Evolutionary conservation across 495 filamentous ascomycete genomes (phyloP).

Genomic region (Hypoxylon crocopeplum): DNA sequence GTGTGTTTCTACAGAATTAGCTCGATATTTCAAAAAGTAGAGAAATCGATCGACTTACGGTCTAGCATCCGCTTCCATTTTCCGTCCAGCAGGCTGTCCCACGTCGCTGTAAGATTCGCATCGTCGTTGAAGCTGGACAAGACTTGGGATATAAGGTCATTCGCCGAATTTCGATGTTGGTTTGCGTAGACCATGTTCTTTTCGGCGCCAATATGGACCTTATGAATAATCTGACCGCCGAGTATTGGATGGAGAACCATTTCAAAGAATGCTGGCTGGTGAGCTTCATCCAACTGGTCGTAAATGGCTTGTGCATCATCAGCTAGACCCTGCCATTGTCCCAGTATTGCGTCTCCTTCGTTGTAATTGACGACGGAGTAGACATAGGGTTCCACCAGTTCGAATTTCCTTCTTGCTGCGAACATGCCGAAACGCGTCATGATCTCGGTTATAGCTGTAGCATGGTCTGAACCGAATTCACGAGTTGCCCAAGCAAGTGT

Average conservation of each 20-base stretch:
- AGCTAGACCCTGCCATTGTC: conserved; percentile 67
- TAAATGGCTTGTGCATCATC: conserved; percentile 63
- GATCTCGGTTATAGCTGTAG: conserved; percentile 59
- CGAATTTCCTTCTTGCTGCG: conserved; percentile 70
- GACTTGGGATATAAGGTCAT: conserved; percentile 64
- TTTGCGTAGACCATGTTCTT: conserved; percentile 68
- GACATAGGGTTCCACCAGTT: conserved; percentile 67
- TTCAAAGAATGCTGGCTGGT: conserved; percentile 70
- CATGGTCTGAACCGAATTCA: conserved; percentile 62
- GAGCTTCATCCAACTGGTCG: conserved; percentile 52
- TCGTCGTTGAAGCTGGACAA: conserved; percentile 68
- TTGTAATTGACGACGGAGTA: conserved; percentile 75
- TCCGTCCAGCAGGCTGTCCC: conserved; percentile 67
- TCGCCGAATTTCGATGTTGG: conserved; percentile 71
- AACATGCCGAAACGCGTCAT: conserved; percentile 69
- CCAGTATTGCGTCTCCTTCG: conserved; percentile 69
- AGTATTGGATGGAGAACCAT: conserved; percentile 72
- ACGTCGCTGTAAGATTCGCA: conserved; percentile 63
- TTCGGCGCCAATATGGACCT: conserved; percentile 66
- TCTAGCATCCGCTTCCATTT: conserved; percentile 81
- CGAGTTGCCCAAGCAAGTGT: conserved; percentile 62
- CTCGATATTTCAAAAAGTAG: conserved; percentile 5
- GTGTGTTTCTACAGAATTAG: conserved; percentile 52
- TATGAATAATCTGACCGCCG: conserved; percentile 65
- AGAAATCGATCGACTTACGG: conserved; percentile 43